Evolutionary conservation across 2,329 filamentous ascomycete genomes (phyloP).

Genomic region (Cytospora mali): DNA sequence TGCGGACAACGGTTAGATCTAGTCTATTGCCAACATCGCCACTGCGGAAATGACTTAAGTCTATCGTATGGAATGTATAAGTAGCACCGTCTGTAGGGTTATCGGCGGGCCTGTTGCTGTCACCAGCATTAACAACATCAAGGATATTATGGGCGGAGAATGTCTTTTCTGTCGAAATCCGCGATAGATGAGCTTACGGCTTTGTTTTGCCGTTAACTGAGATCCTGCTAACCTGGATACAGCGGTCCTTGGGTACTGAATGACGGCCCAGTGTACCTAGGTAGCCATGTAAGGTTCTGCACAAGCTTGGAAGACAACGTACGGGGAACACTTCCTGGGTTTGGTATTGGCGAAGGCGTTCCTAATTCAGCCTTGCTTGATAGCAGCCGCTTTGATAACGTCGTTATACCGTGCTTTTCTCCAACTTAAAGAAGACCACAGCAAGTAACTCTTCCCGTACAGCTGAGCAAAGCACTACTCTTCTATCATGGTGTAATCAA

Average conservation of each 20-base stretch:
- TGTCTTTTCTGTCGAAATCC: slow-evolving; percentile 45
- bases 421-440: too few relatives aligned
- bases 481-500: neutral
- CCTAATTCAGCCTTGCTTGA: too few relatives aligned
- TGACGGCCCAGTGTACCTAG: too few relatives aligned
- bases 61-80: slow-evolving; percentile 43
- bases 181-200: slow-evolving; percentile 42
- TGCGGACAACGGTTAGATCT: slow-evolving; percentile 51
- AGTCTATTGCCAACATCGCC: slow-evolving; percentile 50
- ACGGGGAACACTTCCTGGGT: too few relatives aligned
- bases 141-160: slow-evolving; percentile 47
- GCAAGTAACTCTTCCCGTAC: too few relatives aligned
- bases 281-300: too few relatives aligned
- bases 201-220: slow-evolving; percentile 48
- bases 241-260: too few relatives aligned
- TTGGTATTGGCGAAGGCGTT: too few relatives aligned
- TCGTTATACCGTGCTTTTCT: too few relatives aligned
- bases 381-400: too few relatives aligned
- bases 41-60: slow-evolving; percentile 53
- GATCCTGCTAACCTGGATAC: slow-evolving; percentile 48
- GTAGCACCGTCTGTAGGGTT: slow-evolving; percentile 59
- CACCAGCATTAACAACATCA: slow-evolving; percentile 49
- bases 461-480: too few relatives aligned
- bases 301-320: too few relatives aligned
- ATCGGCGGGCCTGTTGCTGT: slow-evolving; percentile 57